phyloP scores from a whole-genome alignment of 2,329 filamentous ascomycete genomes.

The Epichloe baconii region DNA sequence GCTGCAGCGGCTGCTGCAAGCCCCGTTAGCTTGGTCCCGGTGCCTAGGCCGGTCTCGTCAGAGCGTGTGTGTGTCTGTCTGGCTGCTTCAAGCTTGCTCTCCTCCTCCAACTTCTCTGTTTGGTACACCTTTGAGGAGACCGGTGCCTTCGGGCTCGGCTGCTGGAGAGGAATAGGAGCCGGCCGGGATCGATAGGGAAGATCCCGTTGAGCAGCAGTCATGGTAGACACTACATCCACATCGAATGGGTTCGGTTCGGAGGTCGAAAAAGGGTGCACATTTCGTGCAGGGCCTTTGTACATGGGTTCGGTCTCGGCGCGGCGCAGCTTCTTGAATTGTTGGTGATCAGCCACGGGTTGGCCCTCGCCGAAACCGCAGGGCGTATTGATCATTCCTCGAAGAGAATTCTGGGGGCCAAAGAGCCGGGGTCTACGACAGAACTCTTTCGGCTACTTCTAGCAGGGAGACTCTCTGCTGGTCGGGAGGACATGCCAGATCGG shows the following conservation, averaged over 20 bases:
- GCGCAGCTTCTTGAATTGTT: slow-evolving; percentile 10
- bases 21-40: slow-evolving; percentile 30
- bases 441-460: slow-evolving; percentile 23
- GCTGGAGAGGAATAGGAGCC: slow-evolving; percentile 59
- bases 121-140: slow-evolving; percentile 58
- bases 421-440: slow-evolving; percentile 42
- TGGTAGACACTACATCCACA: slow-evolving; percentile 35
- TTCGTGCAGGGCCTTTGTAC: slow-evolving; percentile 34
- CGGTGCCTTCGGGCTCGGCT: slow-evolving; percentile 67
- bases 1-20: slow-evolving; percentile 36
- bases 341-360: slow-evolving; percentile 15
- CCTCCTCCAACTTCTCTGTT: slow-evolving; percentile 27
- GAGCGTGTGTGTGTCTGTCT: slow-evolving; percentile 17
- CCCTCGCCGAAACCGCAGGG: slow-evolving; percentile 41
- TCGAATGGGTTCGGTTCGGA: slow-evolving; percentile 53
- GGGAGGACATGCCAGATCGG: background rate
- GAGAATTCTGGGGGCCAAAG: slow-evolving; percentile 49
- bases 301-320: slow-evolving; percentile 12
- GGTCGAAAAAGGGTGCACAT: slow-evolving; percentile 53
- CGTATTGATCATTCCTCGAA: slow-evolving; percentile 35
- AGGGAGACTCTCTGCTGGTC: slow-evolving; percentile 4
- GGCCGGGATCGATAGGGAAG: slow-evolving; percentile 33
- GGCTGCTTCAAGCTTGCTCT: slow-evolving; percentile 20
- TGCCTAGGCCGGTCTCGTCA: slow-evolving; percentile 27
- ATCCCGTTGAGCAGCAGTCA: slow-evolving; percentile 27